Base-by-base conservation (phyloP, 345 rosid species). In the Sonneratia alba region DNA sequence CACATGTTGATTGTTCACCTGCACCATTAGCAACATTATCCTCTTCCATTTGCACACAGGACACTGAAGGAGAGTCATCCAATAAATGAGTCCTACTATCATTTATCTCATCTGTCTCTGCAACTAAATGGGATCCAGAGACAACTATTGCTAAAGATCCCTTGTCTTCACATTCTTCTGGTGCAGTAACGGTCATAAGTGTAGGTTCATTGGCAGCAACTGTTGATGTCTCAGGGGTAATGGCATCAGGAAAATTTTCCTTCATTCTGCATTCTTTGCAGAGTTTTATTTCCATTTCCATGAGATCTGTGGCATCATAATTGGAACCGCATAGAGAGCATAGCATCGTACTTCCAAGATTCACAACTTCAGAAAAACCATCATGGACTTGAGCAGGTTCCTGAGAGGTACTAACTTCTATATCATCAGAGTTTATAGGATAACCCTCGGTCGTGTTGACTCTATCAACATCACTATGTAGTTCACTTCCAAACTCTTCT, bases 201-300 rank as follows among this genome's bases (percentile, higher is more conserved):
- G 67, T 49, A 32, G 78, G 70, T 67, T 72, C 75, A 75, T 81
- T 84, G 40, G 71, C 74, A 63, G 75, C 73, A 51, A 74, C 76
- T 73, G 51, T 57, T 67, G 55, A 57, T 68, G 76, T 74, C 76
- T 78, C 88, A 47, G 75, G 68, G 73, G 71, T 71, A 75, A 56
- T 66, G 69, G 72, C 74, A 75, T 77, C 73, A 47, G 47, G 79
- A 38, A 83, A 68, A 75, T 67, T 73, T 66, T 77, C 80, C 78
- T 83, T 82, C 81, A 75, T 77, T 71, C 79, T 73, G 86, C 99
- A 95, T 73, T 89, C 88, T 49, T 80, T 79, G 84, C 99, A 95
- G 72, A 89, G 85, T 74, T 79, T 68, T 70, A 71, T 70, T 56
- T 87, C 87, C 70, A 51, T 74, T 76, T 82, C 84, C 72, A 73